A percentile compares a stretch with the other conserved stretches of the same genome.
Conservation (phyloP, 768 basidiomycete species). For the Amanita inopinata region DNA sequence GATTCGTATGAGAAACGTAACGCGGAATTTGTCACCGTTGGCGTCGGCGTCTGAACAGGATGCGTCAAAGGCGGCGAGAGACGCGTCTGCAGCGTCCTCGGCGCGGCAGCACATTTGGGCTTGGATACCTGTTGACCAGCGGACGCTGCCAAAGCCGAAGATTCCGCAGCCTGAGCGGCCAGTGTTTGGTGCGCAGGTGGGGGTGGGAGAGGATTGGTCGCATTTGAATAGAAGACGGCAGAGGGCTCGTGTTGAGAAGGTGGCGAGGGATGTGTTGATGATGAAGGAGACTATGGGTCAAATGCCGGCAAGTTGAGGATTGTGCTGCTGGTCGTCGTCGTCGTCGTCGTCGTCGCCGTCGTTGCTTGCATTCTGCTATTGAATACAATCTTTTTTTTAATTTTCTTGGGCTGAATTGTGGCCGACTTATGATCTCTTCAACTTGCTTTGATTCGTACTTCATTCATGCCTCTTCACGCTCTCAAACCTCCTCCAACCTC, state of each 20-base stretch:
- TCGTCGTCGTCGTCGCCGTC: no score
- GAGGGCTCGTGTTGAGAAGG: constrained; percentile 34
- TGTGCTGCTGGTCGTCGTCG: no score
- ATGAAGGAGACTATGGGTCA: constrained; percentile 20
- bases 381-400: no score
- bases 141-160: constrained; percentile 4
- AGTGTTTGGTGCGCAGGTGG: constrained; percentile 30
- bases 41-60: no score
- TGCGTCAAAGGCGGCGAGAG: constrained; percentile 10
- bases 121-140: constrained; percentile 23
- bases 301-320: no score
- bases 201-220: constrained; percentile 38
- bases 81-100: constrained; percentile 14
- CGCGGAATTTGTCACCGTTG: constrained; percentile 14
- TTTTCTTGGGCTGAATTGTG: no score
- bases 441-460: constrained; percentile 87
- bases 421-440: constrained; percentile 36
- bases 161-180: background rate
- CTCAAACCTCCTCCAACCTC: constrained; percentile 69
- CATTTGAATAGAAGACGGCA: constrained; percentile 50
- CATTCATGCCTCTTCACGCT: constrained; percentile 44
- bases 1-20: constrained; percentile 30
- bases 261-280: constrained; percentile 31
- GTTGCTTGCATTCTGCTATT: no score
- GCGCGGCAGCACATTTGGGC: constrained; percentile 27